Evolutionary conservation across 129 eudicot species (phyloP), one percentile per base, ranked within the genome.

Genomic region (Artemisia tridentata): DNA sequence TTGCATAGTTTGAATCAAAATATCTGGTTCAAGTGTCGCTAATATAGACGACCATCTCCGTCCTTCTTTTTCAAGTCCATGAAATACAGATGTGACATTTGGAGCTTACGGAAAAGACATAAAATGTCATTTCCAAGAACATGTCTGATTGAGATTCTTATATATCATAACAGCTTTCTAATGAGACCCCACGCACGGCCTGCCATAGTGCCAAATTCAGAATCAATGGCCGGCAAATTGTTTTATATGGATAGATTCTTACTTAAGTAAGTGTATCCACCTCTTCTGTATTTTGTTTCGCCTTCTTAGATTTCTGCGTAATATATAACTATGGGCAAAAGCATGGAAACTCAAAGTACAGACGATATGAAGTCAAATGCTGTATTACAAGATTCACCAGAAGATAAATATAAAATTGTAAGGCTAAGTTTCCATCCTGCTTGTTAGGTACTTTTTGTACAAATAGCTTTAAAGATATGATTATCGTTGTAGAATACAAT

Each of bases 341-440:
- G 6, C 53, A 85, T 85, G 90, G 87, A 74, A 68, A 76, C 80
- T 58, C 79, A 76, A 72, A 19, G 43, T 47, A 51, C 74, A 68
- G 81, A 81, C 0, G 76, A 85, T 14, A 31, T 75, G 48, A 82
- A 84, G 72, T 60, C 85, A 20, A 46, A 52, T 41, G 56, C 21
- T 50, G 64, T 54, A 18, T 38, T 12, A 20, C 67, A 63, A 69
- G 69, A 72, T 60, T 77, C 75, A 85, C 47, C 57, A 1, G 72
- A 54, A 29, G 86, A 85, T 47, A 31, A 58, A 60, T 73, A 55
- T 13, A 57, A 21, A n/a, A 3, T 58, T 52, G 85, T 80, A 84
- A 69, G 69, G 63, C 29, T 78, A 29, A 11, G 46, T 59, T 61
- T 10, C 27, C 18, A 57, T 69, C 19, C 11, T 60, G 49, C 27